These are phyloP conservation scores for Trichosporon asahii DNA, from an alignment of 1,284 basidiomycete species.

Conservation along the genomic window DNA sequence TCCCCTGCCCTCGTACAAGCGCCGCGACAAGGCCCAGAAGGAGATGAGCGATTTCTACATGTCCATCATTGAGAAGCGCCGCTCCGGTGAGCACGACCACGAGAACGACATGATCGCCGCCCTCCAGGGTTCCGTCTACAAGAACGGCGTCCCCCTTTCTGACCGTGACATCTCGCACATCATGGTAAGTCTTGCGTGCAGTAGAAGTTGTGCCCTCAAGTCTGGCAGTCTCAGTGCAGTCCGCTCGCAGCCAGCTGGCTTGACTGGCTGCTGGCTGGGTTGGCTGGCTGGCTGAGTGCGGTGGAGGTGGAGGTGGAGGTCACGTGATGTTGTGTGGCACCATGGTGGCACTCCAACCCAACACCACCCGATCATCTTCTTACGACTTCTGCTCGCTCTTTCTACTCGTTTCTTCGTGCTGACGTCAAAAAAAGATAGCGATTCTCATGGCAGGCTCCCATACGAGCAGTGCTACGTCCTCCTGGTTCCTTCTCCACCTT, in stretches of 20 bases:
- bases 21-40: slow-evolving; percentile 82
- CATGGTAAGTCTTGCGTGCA: slow-evolving; percentile 14
- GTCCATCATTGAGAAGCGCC: slow-evolving; percentile 77
- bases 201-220: too few species aligned
- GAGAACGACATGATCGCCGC: slow-evolving; percentile 92
- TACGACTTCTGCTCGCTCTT: neutral
- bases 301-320: neutral
- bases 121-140: slow-evolving; percentile 80
- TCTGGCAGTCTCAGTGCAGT: too few species aligned
- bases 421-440: slow-evolving; percentile 84
- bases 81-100: slow-evolving; percentile 53
- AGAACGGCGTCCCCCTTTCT: slow-evolving; percentile 70
- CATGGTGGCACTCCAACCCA: neutral
- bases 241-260: too few species aligned
- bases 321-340: neutral
- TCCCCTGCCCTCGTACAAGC: slow-evolving; percentile 82
- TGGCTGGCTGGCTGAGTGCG: neutral
- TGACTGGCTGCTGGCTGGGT: too few species aligned
- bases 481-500: slow-evolving; percentile 89
- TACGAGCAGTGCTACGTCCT: slow-evolving; percentile 85
- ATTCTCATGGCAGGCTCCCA: slow-evolving; percentile 85
- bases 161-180: slow-evolving; percentile 80
- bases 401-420: slow-evolving; percentile 3
- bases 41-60: slow-evolving; percentile 95
- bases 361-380: neutral